Evolutionary conservation across 2,329 filamentous ascomycete species (phyloP).

Genomic region (Fusarium tricinctum): DNA sequence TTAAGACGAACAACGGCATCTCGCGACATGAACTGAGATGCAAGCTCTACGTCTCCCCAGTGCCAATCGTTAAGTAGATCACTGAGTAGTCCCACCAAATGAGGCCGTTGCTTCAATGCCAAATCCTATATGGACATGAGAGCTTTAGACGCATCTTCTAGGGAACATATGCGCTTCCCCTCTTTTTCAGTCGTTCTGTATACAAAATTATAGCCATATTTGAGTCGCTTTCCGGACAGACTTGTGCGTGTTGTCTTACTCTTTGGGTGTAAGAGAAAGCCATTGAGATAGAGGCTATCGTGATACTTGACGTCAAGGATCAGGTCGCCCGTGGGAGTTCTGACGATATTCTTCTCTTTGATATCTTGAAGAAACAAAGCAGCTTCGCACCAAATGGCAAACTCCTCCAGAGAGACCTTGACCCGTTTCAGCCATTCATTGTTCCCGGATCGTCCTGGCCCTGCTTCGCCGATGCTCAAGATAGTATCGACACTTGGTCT

Average conservation of each 20-base stretch:
- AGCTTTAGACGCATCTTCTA: slow-evolving; percentile 10
- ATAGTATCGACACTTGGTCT: slow-evolving; percentile 6
- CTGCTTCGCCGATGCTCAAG: slow-evolving; percentile 18
- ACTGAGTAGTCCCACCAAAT: slow-evolving; percentile 5
- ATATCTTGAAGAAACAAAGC: slow-evolving; percentile 24
- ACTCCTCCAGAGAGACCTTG: slow-evolving; percentile 10
- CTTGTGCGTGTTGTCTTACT: slow-evolving; percentile 2
- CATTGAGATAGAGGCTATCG: slow-evolving; percentile 24
- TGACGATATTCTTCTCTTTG: not conserved
- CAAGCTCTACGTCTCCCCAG: slow-evolving; percentile 27
- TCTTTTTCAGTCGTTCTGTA: slow-evolving; percentile 8
- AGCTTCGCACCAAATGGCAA: slow-evolving; percentile 20
- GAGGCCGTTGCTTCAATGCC: slow-evolving; percentile 11
- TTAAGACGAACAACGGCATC: not conserved
- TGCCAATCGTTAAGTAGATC: slow-evolving; percentile 21
- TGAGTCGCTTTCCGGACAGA: slow-evolving; percentile 19
- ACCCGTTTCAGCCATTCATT: not conserved
- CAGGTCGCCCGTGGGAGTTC: slow-evolving; percentile 14
- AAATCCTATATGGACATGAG: slow-evolving; percentile 35
- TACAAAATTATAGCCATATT: slow-evolving; percentile 32
- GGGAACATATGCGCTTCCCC: slow-evolving; percentile 1
- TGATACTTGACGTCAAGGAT: not conserved
- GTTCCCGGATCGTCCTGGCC: not conserved
- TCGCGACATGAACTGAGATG: not conserved
- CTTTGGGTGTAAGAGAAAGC: slow-evolving; percentile 13